phyloP scores from a whole-genome alignment of 23 red algal species.

The Gracilaria vermiculophylla region DNA sequence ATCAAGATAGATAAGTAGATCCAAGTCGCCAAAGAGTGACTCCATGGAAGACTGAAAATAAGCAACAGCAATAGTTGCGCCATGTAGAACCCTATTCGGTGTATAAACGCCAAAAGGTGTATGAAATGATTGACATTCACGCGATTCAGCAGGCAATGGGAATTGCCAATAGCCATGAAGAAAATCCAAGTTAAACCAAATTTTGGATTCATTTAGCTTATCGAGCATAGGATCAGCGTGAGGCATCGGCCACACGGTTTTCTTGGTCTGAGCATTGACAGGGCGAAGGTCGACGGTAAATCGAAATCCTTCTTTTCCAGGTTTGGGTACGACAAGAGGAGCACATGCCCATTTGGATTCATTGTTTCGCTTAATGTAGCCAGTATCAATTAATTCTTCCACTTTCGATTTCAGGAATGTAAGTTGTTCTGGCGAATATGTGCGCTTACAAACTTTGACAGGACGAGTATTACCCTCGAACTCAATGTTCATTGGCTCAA shows the following conservation, averaged over 20 bases:
- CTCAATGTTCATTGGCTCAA: conserved; percentile 7
- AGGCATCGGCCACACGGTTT: conserved; percentile 7
- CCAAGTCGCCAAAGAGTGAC: neutral
- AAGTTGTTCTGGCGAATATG: conserved; percentile 8
- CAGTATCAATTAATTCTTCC: neutral
- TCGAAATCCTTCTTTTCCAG: neutral
- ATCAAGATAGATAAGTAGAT: conserved; percentile 13
- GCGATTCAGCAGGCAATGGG: neutral
- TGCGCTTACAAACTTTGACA: neutral
- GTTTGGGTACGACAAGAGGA: conserved; percentile 15
- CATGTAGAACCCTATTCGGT: neutral
- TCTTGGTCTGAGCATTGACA: neutral
- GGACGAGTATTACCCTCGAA: neutral
- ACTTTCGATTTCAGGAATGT: conserved; percentile 8
- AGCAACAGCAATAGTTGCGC: neutral
- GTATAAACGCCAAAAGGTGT: conserved; percentile 6
- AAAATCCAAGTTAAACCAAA: conserved; percentile 14
- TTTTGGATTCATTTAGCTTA: neutral
- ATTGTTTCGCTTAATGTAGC: neutral
- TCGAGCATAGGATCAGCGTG: neutral
- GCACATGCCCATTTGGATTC: neutral
- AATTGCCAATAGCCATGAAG: conserved; percentile 44
- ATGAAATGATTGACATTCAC: neutral
- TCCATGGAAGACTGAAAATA: conserved; percentile 40
- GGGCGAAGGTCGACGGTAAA: conserved; percentile 1